These are phyloP conservation scores for Eutrema salsugineum DNA, from an alignment of 441 rosid genomes.

Conservation along the genomic window DNA sequence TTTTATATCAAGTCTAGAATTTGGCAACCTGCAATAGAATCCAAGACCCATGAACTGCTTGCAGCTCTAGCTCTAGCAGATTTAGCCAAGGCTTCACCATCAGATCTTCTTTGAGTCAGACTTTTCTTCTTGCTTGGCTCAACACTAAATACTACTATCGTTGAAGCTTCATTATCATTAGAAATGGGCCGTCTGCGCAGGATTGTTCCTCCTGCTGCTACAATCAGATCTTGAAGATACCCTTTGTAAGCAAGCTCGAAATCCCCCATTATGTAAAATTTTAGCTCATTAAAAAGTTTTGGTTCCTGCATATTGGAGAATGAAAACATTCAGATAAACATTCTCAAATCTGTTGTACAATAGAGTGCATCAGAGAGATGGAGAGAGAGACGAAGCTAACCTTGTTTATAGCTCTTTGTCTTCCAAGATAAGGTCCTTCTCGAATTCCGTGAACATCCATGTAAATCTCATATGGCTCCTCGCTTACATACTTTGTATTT, in stretches of 20 bases:
- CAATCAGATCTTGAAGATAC: slow-evolving; percentile 65
- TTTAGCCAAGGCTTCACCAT: slow-evolving; percentile 65
- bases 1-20: not conserved
- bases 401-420: slow-evolving; percentile 64
- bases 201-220: slow-evolving; percentile 69
- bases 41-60: slow-evolving; percentile 80
- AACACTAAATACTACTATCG: slow-evolving; percentile 61
- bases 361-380: not conserved
- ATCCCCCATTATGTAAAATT: slow-evolving; percentile 65
- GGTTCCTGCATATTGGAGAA: slow-evolving; percentile 49
- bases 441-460: slow-evolving; percentile 68
- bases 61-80: slow-evolving; percentile 60
- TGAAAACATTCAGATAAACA: not conserved
- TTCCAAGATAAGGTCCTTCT: slow-evolving; percentile 73
- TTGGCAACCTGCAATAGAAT: slow-evolving; percentile 69
- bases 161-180: slow-evolving; percentile 21
- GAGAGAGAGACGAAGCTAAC: slow-evolving; percentile 32
- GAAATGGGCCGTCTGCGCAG: slow-evolving; percentile 65
- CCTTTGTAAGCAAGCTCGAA: slow-evolving; percentile 63
- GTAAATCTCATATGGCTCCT: slow-evolving; percentile 70
- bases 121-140: slow-evolving; percentile 50
- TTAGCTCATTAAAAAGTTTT: slow-evolving; percentile 56
- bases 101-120: slow-evolving; percentile 40
- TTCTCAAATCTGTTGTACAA: not conserved
- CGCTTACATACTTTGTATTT: slow-evolving; percentile 47